phyloP scores from a whole-genome alignment of 225 moss, liverwort and hornwort species.

The Antitrichia curtipendula region DNA sequence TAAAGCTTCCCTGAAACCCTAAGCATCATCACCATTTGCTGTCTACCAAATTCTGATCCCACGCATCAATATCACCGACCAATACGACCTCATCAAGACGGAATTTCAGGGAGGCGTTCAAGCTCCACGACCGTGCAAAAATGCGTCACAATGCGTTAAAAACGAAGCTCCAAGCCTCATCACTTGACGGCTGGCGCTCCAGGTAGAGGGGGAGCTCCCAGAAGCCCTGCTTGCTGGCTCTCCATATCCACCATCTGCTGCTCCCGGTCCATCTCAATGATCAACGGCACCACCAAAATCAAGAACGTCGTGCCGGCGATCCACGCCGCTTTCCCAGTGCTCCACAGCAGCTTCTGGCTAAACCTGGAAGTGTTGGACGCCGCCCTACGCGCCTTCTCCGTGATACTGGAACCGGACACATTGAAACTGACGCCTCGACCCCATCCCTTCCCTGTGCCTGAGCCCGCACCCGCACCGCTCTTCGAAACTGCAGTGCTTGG shows the following conservation, averaged over 20 bases:
- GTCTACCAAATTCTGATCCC: not conserved
- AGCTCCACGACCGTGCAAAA: slow-evolving; percentile 11
- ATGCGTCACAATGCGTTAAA: not conserved
- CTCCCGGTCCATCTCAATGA: slow-evolving; percentile 98
- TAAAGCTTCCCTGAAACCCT: slow-evolving; percentile 21
- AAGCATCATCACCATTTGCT: not conserved
- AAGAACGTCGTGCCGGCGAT: slow-evolving; percentile 93
- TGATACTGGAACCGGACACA: slow-evolving; percentile 41
- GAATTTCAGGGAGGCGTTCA: not conserved
- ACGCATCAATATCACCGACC: not conserved
- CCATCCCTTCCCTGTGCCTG: slow-evolving; percentile 38
- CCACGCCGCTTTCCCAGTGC: slow-evolving; percentile 99
- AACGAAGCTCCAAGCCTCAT: not conserved
- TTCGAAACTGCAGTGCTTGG: slow-evolving; percentile 10
- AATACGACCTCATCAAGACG: not conserved
- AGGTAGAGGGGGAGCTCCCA: slow-evolving; percentile 56
- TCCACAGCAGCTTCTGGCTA: slow-evolving; percentile 94
- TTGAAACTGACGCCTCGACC: slow-evolving; percentile 42
- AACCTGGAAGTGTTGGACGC: slow-evolving; percentile 77
- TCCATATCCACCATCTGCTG: slow-evolving; percentile 99
- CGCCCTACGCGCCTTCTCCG: slow-evolving; percentile 78
- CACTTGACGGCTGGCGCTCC: slow-evolving; percentile 26
- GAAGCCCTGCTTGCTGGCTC: slow-evolving; percentile 83
- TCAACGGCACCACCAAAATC: slow-evolving; percentile 84
- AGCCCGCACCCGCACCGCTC: slow-evolving; percentile 9